Evolutionary conservation across 2,329 filamentous ascomycete genomes (phyloP).

Genomic region (Hirsutella rhossiliensis): DNA sequence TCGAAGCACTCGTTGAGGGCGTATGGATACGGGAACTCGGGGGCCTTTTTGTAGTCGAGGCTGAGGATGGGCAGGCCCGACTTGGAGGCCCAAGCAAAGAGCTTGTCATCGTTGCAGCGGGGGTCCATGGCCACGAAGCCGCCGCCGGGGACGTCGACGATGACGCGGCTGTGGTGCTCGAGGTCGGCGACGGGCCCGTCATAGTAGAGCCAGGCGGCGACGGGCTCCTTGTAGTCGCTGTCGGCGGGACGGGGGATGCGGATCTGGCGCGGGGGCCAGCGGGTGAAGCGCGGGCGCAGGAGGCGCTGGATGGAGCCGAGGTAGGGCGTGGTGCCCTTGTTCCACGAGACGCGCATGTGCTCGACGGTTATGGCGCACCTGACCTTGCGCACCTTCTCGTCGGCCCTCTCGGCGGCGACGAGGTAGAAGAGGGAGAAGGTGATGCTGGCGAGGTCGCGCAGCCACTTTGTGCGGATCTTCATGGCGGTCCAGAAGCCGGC

Average conservation of each 20-base stretch:
- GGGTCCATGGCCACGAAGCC: constrained; percentile 97
- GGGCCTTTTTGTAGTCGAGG: constrained; percentile 62
- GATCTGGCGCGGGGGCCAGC: constrained; percentile 70
- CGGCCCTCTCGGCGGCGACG: constrained; percentile 82
- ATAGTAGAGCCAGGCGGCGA: constrained; percentile 86
- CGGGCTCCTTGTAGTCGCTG: constrained; percentile 73
- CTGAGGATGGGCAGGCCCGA: constrained; percentile 82
- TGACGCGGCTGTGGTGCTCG: constrained; percentile 61
- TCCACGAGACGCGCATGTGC: constrained; percentile 87
- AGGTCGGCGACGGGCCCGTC: constrained; percentile 75
- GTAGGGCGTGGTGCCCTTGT: constrained; percentile 85
- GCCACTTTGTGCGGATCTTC: constrained; percentile 67
- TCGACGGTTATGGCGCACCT: constrained; percentile 78
- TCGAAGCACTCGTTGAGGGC: constrained; percentile 38
- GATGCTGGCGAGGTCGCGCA: constrained; percentile 72
- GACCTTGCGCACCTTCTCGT: constrained; percentile 92
- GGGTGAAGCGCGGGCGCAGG: constrained; percentile 66
- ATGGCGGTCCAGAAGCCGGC: constrained; percentile 98
- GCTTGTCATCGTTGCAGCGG: constrained; percentile 85
- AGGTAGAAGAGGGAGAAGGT: constrained; percentile 85
- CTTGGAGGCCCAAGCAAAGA: constrained; percentile 84
- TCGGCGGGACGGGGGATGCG: constrained; percentile 69
- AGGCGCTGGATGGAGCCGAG: constrained; percentile 60
- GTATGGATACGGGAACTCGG: constrained; percentile 36
- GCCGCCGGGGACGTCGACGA: constrained; percentile 85